These are phyloP conservation scores for Penicillium freii DNA, from an alignment of 2,329 filamentous ascomycete species.

Conservation along the genomic window DNA sequence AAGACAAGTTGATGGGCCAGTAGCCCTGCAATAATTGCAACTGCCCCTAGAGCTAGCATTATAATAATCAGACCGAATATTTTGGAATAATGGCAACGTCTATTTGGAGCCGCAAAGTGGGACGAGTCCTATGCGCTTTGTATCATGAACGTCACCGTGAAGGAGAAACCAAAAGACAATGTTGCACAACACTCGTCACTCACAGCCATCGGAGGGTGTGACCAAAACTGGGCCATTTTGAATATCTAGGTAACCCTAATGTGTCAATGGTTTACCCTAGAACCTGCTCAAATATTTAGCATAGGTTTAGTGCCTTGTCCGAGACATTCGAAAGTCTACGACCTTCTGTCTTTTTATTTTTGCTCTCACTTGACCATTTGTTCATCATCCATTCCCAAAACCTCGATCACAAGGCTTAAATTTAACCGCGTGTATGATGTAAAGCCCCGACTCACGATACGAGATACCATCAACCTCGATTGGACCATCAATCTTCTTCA, in stretches of 20 bases:
- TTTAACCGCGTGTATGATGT: not conserved
- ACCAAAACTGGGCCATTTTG: not conserved
- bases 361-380: not conserved
- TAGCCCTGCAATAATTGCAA: not conserved
- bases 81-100: not conserved
- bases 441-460: not conserved
- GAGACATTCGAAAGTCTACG: not conserved
- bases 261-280: not conserved
- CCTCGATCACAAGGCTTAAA: not conserved
- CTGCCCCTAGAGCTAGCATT: not conserved
- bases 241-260: not conserved
- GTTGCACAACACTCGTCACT: not conserved
- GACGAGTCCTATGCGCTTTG: not conserved
- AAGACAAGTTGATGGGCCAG: slow-evolving; percentile 1
- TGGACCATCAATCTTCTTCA: not conserved
- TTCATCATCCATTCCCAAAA: not conserved
- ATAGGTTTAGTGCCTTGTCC: not conserved
- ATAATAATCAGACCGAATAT: too few relatives aligned
- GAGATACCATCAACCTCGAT: not conserved
- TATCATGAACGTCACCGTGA: not conserved
- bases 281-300: not conserved
- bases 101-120: not conserved
- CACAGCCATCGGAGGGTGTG: slow-evolving; percentile 1
- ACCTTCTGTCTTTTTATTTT: too few relatives aligned
- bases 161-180: not conserved